These are phyloP conservation scores for Margaritispora aquatica DNA, from an alignment of 495 filamentous ascomycete species.

Conservation along the genomic window DNA sequence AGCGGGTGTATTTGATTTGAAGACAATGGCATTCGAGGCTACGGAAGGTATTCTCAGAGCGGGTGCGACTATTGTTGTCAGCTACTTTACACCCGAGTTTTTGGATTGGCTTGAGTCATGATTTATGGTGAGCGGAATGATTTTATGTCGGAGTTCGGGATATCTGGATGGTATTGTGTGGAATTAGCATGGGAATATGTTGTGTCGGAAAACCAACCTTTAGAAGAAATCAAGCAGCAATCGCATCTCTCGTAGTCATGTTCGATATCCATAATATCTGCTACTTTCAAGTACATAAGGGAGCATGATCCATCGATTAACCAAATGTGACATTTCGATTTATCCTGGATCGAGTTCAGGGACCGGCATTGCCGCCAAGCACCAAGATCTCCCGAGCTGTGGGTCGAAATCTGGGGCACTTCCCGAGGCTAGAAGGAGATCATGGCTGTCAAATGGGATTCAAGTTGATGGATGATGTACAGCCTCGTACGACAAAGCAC, in stretches of 20 bases:
- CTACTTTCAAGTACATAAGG: too few relatives aligned
- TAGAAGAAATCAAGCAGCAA: neutral
- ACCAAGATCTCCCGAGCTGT: neutral
- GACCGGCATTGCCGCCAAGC: too few relatives aligned
- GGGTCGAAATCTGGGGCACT: neutral
- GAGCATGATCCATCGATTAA: too few relatives aligned
- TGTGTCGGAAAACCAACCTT: neutral
- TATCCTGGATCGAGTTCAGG: too few relatives aligned
- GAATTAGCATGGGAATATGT: neutral
- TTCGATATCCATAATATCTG: too few relatives aligned
- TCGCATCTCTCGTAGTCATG: neutral
- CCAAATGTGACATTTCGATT: too few relatives aligned
- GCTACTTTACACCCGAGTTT: slow-evolving; percentile 92
- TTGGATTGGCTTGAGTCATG: slow-evolving; percentile 68
- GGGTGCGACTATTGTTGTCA: slow-evolving; percentile 85
- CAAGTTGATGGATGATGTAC: too few relatives aligned
- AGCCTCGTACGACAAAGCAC: slow-evolving; percentile 3
- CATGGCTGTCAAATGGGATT: too few relatives aligned
- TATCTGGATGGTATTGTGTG: neutral
- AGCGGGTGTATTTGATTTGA: slow-evolving; percentile 95
- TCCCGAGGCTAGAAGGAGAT: slow-evolving; percentile 8
- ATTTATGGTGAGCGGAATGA: neutral
- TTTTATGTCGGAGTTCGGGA: neutral
- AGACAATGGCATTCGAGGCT: slow-evolving; percentile 90
- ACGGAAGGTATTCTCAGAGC: slow-evolving; percentile 90